Evolutionary conservation across 2,329 filamentous ascomycete species (phyloP).

Genomic region (Polytolypa hystricis): DNA sequence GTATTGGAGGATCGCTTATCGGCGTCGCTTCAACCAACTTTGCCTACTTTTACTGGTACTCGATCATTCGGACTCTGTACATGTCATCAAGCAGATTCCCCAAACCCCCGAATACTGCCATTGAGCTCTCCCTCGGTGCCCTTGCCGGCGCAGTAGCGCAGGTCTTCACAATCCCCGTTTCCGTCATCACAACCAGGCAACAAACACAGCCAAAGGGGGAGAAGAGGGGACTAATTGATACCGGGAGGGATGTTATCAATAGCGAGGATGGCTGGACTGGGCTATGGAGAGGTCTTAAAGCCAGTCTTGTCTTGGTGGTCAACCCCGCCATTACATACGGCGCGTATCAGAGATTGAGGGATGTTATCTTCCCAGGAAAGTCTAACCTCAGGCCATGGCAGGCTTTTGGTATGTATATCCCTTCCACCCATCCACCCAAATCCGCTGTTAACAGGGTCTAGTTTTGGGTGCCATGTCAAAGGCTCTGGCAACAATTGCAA

Average conservation of each 20-base stretch:
- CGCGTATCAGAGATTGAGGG: constrained; percentile 81
- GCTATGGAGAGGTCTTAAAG: constrained; percentile 90
- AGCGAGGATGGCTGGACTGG: constrained; percentile 83
- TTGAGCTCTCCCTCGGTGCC: constrained; percentile 77
- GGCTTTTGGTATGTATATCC: constrained; percentile 65
- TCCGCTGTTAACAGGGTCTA: constrained; percentile 25
- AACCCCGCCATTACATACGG: constrained; percentile 98
- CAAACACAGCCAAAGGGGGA: constrained; percentile 82
- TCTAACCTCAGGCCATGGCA: constrained; percentile 67
- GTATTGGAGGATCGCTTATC: constrained; percentile 73
- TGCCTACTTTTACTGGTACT: constrained; percentile 99
- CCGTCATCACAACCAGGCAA: constrained; percentile 89
- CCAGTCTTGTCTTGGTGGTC: constrained; percentile 85
- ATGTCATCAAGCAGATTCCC: constrained; percentile 46
- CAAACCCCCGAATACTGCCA: constrained; percentile 61
- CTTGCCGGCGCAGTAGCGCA: constrained; percentile 83
- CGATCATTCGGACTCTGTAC: constrained; percentile 73
- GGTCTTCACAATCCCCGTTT: constrained; percentile 90
- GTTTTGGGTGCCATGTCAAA: constrained; percentile 91
- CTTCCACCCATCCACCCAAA: neutral
- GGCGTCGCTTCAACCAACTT: constrained; percentile 97
- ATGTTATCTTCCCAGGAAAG: constrained; percentile 66
- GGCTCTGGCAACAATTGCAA: constrained; percentile 77
- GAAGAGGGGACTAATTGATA: constrained; percentile 75
- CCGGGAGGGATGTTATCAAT: constrained; percentile 76